phyloP scores from a whole-genome alignment of 2,329 filamentous ascomycete species.

The Hymenotorrendiella dingleyae region DNA sequence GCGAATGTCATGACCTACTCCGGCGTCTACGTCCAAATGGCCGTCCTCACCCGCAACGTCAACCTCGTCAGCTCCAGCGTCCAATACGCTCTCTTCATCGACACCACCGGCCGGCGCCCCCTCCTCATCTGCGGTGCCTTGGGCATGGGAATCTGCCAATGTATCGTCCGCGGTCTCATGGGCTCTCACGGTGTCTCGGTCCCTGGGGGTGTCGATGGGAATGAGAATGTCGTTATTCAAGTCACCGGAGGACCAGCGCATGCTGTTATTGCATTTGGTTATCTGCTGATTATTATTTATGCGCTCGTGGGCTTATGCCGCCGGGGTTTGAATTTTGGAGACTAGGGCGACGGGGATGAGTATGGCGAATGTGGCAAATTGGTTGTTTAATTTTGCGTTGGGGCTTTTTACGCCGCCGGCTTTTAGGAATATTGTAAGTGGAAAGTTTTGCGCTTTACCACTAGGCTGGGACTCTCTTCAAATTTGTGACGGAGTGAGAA shows the following conservation, averaged over 20 bases:
- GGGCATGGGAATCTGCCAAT: slow-evolving; percentile 39
- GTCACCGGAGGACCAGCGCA: slow-evolving; percentile 49
- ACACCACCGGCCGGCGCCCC: slow-evolving; percentile 24
- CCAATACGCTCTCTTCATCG: slow-evolving; percentile 25
- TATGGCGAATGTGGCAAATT: slow-evolving; percentile 48
- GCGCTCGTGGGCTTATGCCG: slow-evolving; percentile 60
- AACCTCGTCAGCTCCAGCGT: slow-evolving; percentile 27
- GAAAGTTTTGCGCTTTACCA: no score
- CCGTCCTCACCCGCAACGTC: slow-evolving; percentile 31
- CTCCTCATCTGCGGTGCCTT: slow-evolving; percentile 37
- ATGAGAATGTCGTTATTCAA: slow-evolving; percentile 47
- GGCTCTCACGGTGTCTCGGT: slow-evolving; percentile 36
- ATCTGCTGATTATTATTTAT: slow-evolving; percentile 58
- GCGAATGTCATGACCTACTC: slow-evolving; percentile 32
- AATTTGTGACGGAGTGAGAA: no score
- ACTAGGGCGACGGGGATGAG: slow-evolving; percentile 54
- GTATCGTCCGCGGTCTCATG: slow-evolving; percentile 41
- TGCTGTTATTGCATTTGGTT: slow-evolving; percentile 59
- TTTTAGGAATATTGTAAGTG: slow-evolving; percentile 54
- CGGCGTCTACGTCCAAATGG: slow-evolving; percentile 34
- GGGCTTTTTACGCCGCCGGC: slow-evolving; percentile 52
- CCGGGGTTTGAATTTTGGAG: slow-evolving; percentile 57
- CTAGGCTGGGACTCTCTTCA: no score
- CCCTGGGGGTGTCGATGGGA: slow-evolving; percentile 38
- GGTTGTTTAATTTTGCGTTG: slow-evolving; percentile 54